A percentile compares a stretch with the other conserved stretches of the same genome.
Evolutionary conservation across 441 rosid species (phyloP).

Genomic region (Adansonia rubrostipa): DNA sequence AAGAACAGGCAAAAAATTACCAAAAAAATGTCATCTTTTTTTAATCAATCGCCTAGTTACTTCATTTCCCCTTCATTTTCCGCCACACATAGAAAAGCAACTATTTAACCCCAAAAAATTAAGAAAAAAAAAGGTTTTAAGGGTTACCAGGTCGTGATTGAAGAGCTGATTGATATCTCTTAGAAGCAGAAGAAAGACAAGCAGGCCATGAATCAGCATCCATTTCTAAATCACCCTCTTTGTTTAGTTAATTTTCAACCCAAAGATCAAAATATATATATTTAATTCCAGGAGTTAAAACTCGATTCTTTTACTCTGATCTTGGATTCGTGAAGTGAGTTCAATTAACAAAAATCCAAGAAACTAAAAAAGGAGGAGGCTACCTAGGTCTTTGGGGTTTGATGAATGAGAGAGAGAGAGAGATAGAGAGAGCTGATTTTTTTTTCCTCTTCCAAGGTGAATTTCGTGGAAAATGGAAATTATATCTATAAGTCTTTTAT

Average conservation of each 20-base stretch:
- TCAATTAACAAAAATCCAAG: slow-evolving; percentile 27
- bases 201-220: slow-evolving; percentile 91
- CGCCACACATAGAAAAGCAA: neutral
- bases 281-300: neutral
- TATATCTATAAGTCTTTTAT: neutral
- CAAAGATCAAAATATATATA: neutral
- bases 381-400: slow-evolving; percentile 31
- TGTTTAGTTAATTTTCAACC: neutral
- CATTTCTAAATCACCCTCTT: slow-evolving; percentile 48
- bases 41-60: neutral
- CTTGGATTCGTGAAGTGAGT: slow-evolving; percentile 23
- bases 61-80: slow-evolving; percentile 13
- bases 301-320: slow-evolving; percentile 12
- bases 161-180: slow-evolving; percentile 73
- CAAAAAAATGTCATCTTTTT: neutral
- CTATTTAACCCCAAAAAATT: neutral
- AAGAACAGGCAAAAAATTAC: neutral
- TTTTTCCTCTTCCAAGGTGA: neutral
- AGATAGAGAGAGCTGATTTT: neutral
- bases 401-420: slow-evolving; percentile 32
- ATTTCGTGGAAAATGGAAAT: neutral
- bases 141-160: slow-evolving; percentile 81
- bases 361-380: slow-evolving; percentile 24
- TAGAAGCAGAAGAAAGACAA: slow-evolving; percentile 82
- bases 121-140: neutral